Evolutionary conservation across 164 flowering plant species (phyloP).

Genomic region (Aristolochia contorta): DNA sequence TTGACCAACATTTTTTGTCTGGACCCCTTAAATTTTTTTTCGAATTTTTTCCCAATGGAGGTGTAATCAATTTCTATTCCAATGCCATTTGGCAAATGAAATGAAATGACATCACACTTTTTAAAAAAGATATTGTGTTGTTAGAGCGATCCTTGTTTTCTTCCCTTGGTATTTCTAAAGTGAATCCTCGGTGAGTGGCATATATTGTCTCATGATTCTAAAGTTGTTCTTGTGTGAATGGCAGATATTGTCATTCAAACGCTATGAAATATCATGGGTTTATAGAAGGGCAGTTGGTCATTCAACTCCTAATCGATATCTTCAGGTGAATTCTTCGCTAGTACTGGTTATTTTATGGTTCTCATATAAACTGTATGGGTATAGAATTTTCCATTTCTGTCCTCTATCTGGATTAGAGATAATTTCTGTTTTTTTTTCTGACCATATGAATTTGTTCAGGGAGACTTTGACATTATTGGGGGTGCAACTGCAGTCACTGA

Average conservation of each 20-base stretch:
- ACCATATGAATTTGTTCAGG: conserved; percentile 30
- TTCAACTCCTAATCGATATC: conserved; percentile 85
- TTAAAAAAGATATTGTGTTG: too few relatives aligned
- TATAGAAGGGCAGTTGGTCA: conserved; percentile 84
- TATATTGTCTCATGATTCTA: conserved; percentile 32
- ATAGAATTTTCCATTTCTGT: not conserved
- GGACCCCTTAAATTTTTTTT: too few relatives aligned
- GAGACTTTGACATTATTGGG: conserved; percentile 91
- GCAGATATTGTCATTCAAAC: conserved; percentile 65
- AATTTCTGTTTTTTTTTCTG: not conserved
- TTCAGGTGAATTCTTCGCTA: conserved; percentile 48
- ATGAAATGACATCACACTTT: too few relatives aligned
- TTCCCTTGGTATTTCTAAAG: too few relatives aligned
- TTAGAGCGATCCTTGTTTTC: not conserved
- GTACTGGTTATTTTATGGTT: not conserved
- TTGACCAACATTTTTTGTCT: too few relatives aligned
- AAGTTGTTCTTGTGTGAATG: not conserved
- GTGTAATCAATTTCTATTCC: too few relatives aligned
- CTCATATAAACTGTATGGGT: not conserved
- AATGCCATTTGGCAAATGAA: too few relatives aligned
- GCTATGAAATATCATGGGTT: conserved; percentile 78
- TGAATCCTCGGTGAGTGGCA: conserved; percentile 11
- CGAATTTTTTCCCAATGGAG: too few relatives aligned
- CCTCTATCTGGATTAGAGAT: not conserved
- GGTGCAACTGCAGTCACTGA: conserved; percentile 74